phyloP scores from a whole-genome alignment of 1,284 basidiomycete species.

The Takashimella tepidaria region DNA sequence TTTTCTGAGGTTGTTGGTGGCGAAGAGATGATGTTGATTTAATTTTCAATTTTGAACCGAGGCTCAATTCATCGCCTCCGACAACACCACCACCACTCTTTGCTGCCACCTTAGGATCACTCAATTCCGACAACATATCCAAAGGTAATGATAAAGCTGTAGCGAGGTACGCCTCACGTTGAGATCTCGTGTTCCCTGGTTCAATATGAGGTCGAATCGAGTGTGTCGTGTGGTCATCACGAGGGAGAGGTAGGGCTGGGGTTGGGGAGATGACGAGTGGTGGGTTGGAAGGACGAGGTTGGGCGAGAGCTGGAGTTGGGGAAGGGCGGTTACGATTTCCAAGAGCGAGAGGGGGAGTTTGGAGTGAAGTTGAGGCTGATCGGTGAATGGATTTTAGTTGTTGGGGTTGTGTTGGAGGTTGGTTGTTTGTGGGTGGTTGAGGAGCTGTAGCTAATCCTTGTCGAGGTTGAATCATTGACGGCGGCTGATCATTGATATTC shows the following conservation, averaged over 20 bases:
- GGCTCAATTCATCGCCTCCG: neutral
- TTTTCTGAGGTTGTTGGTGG: neutral
- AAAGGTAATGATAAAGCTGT: conserved; percentile 33
- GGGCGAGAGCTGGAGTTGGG: neutral
- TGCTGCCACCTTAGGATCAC: neutral
- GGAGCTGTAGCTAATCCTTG: too few species aligned
- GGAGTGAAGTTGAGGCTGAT: neutral
- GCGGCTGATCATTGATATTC: too few species aligned
- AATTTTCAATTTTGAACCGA: neutral
- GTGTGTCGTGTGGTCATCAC: neutral
- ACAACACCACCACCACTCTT: neutral
- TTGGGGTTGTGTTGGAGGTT: too few species aligned
- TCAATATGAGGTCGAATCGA: neutral
- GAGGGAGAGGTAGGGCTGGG: neutral
- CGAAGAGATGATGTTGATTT: neutral
- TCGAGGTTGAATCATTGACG: too few species aligned
- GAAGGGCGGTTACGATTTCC: neutral
- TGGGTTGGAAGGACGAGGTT: neutral
- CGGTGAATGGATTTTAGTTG: neutral
- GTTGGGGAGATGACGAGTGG: neutral
- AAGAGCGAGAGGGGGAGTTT: neutral
- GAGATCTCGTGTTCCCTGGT: conserved; percentile 8
- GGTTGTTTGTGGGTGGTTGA: too few species aligned
- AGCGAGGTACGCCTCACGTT: conserved; percentile 34
- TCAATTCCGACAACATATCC: conserved; percentile 27